Base-by-base conservation (phyloP, 768 basidiomycete species). In the Tricholoma flavovirens region DNA sequence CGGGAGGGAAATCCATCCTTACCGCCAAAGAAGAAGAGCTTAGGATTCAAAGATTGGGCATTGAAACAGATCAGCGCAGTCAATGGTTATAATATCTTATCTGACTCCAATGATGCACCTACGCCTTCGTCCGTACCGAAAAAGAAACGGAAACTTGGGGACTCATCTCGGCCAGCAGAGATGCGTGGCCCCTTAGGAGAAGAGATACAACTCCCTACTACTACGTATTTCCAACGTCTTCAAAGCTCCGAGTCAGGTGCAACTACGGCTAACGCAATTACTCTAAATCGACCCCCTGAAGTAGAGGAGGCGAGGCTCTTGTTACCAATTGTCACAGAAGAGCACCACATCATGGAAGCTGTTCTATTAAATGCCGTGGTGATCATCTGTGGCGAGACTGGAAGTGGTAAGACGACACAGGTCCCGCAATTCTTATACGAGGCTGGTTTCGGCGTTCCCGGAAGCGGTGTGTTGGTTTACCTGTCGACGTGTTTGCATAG, bases 351-450 rank as follows among this genome's bases (percentile, higher is more conserved):
- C 54, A 88, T 98, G 85, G 94, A 96, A 65, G 83, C 93, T 4
- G 83, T 99, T 45, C 70, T 92, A 53, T 74, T 97, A 33, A 85
- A 98, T 67, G 83, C 88, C 0, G 89, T 96, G 5, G 87, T 93
- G 26, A 81, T 95, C 55, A 86, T 97, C 43, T 81, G 80, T 54
- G 81, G 97, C 69, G 96, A 99, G 76, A 99, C 97, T 14, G 97
- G 97, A 49, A 95, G 92, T 66, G 97, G 97, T 46, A 99, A 98
- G 74, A 98, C 97, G 1, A 99, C 97, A 0, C 97, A 98, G 69
- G 86, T 98, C 6, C 97, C 97, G 10, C 97, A 98, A 68, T 98
- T 98, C 72, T 77, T 99, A n/a, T 98, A 88, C 58, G 97, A 99
- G 69, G 92, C 90, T 19, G 97, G 97, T 0, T 98, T 95, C 67